Evolutionary conservation across 1,284 basidiomycete genomes (phyloP), one percentile per base, ranked within the genome.

Genomic region (Puccinia brachypodii): DNA sequence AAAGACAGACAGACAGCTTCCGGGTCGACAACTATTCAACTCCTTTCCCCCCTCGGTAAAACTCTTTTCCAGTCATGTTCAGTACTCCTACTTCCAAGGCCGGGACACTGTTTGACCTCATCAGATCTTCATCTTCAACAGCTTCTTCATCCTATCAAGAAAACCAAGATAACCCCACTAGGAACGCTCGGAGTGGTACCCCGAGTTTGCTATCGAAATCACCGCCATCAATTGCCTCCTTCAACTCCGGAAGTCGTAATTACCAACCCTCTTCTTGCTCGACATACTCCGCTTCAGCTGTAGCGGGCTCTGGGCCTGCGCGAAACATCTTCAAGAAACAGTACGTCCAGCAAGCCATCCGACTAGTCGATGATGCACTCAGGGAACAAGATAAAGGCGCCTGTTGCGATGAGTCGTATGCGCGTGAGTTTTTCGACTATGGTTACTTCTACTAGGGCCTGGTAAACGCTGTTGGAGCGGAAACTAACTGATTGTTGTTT

Each of bases 321-420:
- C 28, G 25, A 4, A n/a, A 56, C 19, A 73, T 73, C 19, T 73
- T 73, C 71, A 73, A 73, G 33, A 73, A 33, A 50, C 71, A 73
- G 71, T 73, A 76, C 56, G 28, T 76, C 22, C 73, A 76, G 1
- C 73, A 76, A 76, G 73, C 73, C n/a, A 76, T 76, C 36, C 33
- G 73, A 31, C 58, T 76, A 6, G 73, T 64, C 38, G 56, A 76
- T 62, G 73, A 76, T 47, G 73, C 73, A 31, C 73, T 76, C 40
- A 64, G 28, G 56, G 73, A 76, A 47, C 73, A 76, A 47, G 73
- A 76, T n/a, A 76, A 76, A 76, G 73, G 73, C 73, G 40, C 56
- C 16, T 62, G 56, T 14, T 76, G 53, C 42, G 73, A 76, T 76
- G 36, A 76, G 42, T 40, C 53, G 22, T 76, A 62, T 62, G 73